These are phyloP conservation scores for Amniculicola lignicola DNA, from an alignment of 495 filamentous ascomycete species.

Conservation along the genomic window DNA sequence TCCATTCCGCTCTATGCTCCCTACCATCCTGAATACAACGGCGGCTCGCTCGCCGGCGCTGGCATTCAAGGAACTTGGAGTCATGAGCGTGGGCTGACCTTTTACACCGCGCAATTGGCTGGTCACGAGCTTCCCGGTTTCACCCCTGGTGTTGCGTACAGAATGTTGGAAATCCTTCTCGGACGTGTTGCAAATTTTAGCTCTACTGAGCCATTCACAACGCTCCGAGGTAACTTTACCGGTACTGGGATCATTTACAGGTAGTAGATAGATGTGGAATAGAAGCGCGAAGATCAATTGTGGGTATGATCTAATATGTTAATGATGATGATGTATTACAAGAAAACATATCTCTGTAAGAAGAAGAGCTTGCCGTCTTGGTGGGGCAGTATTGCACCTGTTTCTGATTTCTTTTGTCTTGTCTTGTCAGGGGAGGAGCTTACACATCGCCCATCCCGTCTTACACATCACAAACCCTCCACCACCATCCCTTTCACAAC, in stretches of 20 bases:
- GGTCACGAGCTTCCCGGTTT: constrained; percentile 32
- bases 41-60: constrained; percentile 46
- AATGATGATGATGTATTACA: too few species aligned
- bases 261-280: too few species aligned
- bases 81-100: constrained; percentile 69
- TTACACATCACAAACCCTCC: too few species aligned
- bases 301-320: neutral
- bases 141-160: constrained; percentile 31
- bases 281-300: neutral
- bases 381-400: too few species aligned
- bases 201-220: constrained; percentile 26
- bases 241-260: constrained; percentile 28
- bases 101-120: constrained; percentile 30
- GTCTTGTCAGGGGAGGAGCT: too few species aligned
- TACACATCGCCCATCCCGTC: too few species aligned
- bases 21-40: constrained; percentile 48
- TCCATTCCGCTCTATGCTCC: constrained; percentile 63
- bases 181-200: constrained; percentile 31
- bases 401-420: too few species aligned
- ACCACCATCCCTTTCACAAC: too few species aligned
- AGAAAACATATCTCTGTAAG: too few species aligned
- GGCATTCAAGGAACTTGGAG: constrained; percentile 61
- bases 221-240: constrained; percentile 28
- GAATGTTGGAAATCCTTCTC: constrained; percentile 38
- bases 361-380: too few species aligned